Evolutionary conservation across 2,329 filamentous ascomycete genomes (phyloP).

Genomic region (Waltergamsia citrina): DNA sequence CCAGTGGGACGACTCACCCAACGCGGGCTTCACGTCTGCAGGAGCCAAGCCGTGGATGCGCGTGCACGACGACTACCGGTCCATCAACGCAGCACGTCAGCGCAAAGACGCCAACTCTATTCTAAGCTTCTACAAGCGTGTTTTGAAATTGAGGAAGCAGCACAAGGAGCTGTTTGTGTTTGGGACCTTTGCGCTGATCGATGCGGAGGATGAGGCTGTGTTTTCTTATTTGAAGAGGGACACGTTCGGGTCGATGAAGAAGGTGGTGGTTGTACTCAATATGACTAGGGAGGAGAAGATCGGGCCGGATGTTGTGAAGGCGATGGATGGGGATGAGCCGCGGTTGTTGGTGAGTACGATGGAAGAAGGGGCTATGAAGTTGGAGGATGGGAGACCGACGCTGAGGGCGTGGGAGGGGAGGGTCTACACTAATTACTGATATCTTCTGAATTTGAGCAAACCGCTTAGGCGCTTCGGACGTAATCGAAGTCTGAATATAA

Average conservation of each 20-base stretch:
- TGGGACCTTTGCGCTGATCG: slow-evolving; percentile 46
- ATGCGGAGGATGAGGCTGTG: slow-evolving; percentile 38
- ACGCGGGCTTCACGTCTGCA: slow-evolving; percentile 50
- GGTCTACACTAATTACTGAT: slow-evolving; percentile 9
- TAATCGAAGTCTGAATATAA: no score
- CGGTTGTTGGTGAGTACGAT: slow-evolving; percentile 17
- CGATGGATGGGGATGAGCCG: slow-evolving; percentile 11
- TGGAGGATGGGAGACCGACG: slow-evolving; percentile 2
- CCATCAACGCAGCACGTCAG: slow-evolving; percentile 47
- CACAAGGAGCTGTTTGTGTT: slow-evolving; percentile 52
- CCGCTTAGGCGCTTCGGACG: no score
- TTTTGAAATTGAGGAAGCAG: slow-evolving; percentile 40
- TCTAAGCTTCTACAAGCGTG: slow-evolving; percentile 48
- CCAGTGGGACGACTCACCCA: slow-evolving; percentile 49
- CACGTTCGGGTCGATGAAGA: slow-evolving; percentile 9
- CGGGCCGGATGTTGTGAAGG: slow-evolving; percentile 12
- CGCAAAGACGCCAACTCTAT: slow-evolving; percentile 34
- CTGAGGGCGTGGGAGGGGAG: slow-evolving; percentile 18
- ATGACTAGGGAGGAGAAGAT: slow-evolving; percentile 28
- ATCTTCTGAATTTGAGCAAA: no score
- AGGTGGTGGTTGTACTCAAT: slow-evolving; percentile 30
- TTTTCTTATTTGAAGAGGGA: slow-evolving; percentile 44
- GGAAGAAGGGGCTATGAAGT: slow-evolving; percentile 2
- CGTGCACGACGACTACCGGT: slow-evolving; percentile 46
- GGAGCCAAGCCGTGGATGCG: slow-evolving; percentile 54